Evolutionary conservation across 2,329 filamentous ascomycete genomes (phyloP).

Genomic region (Trichoderma semiorbis): DNA sequence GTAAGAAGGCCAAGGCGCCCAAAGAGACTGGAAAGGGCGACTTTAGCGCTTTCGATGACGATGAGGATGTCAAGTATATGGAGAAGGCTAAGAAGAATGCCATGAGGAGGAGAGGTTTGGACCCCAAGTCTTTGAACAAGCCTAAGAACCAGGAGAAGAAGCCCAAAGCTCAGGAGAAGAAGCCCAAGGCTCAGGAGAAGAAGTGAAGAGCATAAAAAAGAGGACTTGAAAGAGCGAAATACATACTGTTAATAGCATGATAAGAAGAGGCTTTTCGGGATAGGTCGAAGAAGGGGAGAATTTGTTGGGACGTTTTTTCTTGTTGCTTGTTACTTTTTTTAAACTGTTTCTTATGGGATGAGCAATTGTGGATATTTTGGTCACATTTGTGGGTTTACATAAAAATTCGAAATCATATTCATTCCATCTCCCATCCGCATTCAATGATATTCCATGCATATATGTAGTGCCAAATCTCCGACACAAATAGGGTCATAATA

Average conservation of each 20-base stretch:
- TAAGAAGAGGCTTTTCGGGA: background rate
- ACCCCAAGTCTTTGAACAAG: conserved; percentile 52
- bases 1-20: background rate
- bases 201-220: background rate
- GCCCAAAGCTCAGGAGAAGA: conserved; percentile 28
- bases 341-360: background rate
- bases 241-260: conserved; percentile 4
- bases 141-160: conserved; percentile 17
- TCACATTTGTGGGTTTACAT: conserved; percentile 15
- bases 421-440: background rate
- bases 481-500: background rate
- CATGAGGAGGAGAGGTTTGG: conserved; percentile 69
- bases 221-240: background rate
- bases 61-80: conserved; percentile 68
- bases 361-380: conserved; percentile 6
- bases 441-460: background rate
- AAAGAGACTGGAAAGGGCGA: conserved; percentile 40
- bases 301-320: background rate
- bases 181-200: conserved; percentile 18
- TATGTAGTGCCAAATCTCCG: background rate
- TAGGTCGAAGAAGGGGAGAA: conserved; percentile 14
- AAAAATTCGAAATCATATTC: background rate
- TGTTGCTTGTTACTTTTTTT: background rate
- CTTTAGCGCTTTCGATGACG: conserved; percentile 73
- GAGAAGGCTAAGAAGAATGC: conserved; percentile 69